phyloP scores from a whole-genome alignment of 495 filamentous ascomycete species.

The Apodospora peruviana region DNA sequence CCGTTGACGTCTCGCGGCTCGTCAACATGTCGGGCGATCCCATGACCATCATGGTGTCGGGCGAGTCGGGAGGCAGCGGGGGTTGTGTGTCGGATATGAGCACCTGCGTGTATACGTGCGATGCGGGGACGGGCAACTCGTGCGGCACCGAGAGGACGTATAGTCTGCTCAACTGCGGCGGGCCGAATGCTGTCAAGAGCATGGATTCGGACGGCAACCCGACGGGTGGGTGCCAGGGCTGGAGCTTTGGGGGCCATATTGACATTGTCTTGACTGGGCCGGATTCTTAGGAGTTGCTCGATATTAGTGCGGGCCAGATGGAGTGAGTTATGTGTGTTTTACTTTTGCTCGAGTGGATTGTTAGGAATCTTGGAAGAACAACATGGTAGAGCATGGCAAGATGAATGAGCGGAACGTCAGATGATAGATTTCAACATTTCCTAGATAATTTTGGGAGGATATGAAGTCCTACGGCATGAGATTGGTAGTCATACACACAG shows the following conservation, averaged over 20 bases:
- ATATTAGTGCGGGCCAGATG: no score
- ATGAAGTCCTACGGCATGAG: no score
- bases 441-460: no score
- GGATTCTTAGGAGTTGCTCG: no score
- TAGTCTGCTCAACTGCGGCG: slow-evolving; percentile 15
- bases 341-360: no score
- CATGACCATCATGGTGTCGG: slow-evolving; percentile 18
- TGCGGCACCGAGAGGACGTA: slow-evolving; percentile 20
- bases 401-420: no score
- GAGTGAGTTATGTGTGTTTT: no score
- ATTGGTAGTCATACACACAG: no score
- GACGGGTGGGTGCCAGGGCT: slow-evolving; percentile 23
- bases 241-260: slow-evolving; percentile 19
- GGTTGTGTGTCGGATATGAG: slow-evolving; percentile 17
- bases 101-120: slow-evolving; percentile 17
- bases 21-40: slow-evolving; percentile 33
- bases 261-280: slow-evolving; percentile 12
- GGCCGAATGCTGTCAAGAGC: slow-evolving; percentile 10
- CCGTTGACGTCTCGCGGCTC: slow-evolving; percentile 31
- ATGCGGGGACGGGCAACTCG: not conserved
- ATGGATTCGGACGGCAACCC: slow-evolving; percentile 19
- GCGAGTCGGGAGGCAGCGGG: not conserved
- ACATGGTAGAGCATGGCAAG: no score
- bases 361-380: no score
- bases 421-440: no score